phyloP scores from a whole-genome alignment of 306 rosid species.

The Ammopiptanthus mongolicus region DNA sequence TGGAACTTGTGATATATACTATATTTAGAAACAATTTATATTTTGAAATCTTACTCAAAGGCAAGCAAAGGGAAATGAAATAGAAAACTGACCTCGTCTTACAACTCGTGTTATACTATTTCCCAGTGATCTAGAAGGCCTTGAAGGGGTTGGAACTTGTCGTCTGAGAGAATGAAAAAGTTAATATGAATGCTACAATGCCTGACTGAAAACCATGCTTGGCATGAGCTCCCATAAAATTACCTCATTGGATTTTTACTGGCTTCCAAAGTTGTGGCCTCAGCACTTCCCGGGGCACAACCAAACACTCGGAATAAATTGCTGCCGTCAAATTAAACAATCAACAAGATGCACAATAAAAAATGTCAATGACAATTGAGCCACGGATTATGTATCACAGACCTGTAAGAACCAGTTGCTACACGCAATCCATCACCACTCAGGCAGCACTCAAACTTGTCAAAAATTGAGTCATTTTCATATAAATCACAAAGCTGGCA shows the following conservation, averaged over 20 bases:
- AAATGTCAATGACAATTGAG: neutral
- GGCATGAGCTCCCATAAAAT: conserved; percentile 6
- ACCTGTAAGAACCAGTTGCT: conserved; percentile 99
- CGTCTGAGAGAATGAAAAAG: conserved; percentile 44
- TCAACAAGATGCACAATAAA: neutral
- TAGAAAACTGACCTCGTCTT: conserved; percentile 63
- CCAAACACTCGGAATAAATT: conserved; percentile 95
- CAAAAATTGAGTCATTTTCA: conserved; percentile 94
- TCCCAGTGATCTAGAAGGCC: conserved; percentile 92
- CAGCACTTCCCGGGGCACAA: conserved; percentile 72
- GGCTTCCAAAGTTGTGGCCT: conserved; percentile 88
- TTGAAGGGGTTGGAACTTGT: conserved; percentile 87
- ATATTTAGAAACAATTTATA: neutral
- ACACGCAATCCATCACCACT: conserved; percentile 87
- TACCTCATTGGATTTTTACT: conserved; percentile 99
- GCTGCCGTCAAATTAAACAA: conserved; percentile 51
- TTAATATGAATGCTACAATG: neutral
- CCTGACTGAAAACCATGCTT: neutral
- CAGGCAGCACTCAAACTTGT: conserved; percentile 94
- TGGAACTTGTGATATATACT: neutral
- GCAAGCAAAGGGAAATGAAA: neutral
- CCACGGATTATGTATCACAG: neutral
- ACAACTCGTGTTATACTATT: conserved; percentile 91
- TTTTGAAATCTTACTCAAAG: neutral
- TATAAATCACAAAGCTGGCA: conserved; percentile 89